A percentile compares a stretch with the other conserved stretches of the same genome.
phyloP scores from a whole-genome alignment of 192 early-diverging fungal genomes.

The Coemansia sp. region DNA sequence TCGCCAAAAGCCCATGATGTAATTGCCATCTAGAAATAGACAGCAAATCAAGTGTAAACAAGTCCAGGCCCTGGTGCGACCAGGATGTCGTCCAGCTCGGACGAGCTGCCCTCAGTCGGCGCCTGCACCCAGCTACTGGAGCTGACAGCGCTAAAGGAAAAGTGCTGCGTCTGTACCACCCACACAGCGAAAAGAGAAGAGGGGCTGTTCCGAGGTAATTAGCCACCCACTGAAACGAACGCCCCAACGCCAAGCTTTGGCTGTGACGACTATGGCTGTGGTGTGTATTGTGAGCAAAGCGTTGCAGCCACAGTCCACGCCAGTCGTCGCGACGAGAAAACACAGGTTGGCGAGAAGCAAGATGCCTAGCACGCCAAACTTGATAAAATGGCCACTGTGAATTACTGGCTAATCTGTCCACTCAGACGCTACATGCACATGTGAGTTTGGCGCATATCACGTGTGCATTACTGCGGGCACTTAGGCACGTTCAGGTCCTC shows the following conservation, averaged over 20 bases:
- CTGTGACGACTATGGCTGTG: no score
- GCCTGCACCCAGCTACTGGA: neutral
- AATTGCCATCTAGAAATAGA: no score
- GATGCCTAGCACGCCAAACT: constrained; percentile 30
- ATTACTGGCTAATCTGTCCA: no score
- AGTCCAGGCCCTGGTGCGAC: neutral
- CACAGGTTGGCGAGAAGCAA: constrained; percentile 4
- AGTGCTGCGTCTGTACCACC: constrained; percentile 40
- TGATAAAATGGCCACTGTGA: constrained; percentile 47
- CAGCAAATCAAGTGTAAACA: neutral
- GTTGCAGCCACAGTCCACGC: constrained; percentile 23
- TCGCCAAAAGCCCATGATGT: no score
- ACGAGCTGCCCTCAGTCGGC: constrained; percentile 19
- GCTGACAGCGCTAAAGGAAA: no score
- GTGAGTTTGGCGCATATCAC: constrained; percentile 2
- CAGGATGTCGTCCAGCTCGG: constrained; percentile 49
- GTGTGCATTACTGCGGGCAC: neutral
- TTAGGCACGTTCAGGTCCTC: neutral
- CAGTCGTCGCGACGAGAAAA: constrained; percentile 28
- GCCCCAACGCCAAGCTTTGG: constrained; percentile 21
- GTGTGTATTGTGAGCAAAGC: no score
- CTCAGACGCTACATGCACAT: no score
- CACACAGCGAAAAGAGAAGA: constrained; percentile 40
- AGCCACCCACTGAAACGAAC: constrained; percentile 35
- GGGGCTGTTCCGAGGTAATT: constrained; percentile 32